Evolutionary conservation across 768 basidiomycete genomes (phyloP), one percentile per base, ranked within the genome.

Genomic region (Tylopilus sp.): DNA sequence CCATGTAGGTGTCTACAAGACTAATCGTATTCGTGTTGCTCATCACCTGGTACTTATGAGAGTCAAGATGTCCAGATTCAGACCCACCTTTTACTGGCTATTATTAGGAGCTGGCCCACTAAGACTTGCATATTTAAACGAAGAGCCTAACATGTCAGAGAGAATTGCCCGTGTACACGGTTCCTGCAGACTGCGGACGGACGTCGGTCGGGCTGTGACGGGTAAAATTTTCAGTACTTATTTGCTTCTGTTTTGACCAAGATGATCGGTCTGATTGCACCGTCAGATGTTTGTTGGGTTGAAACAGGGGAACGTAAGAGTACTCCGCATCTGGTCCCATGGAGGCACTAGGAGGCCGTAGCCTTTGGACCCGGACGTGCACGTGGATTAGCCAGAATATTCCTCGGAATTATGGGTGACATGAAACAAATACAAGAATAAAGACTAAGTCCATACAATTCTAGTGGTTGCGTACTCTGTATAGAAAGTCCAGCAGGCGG

Each of bases 1-100:
- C 87, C 89, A 89, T 81, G 72, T 68, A 57, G 57, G 57, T 63
- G 86, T 91, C 91, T 91, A 86, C 71, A 92, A 92, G 90, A 95
- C 91, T 94, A 95, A 95, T 94, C 92, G 86, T 67, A 78, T 79
- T 72, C 79, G 72, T 71, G 71, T 73, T 81, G 78, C 79, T 83
- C 86, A 84, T 79, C 73, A 72, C 48, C 16, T 52, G 55, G 57
- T 52, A 30, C 21, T 10, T n/a, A n/a, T n/a, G 34, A 2, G n/a
- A 42, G 50, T 37, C 36, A 31, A 46, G 13, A 19, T 14, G 28
- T 29, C 24, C 3, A 10, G 16, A 52, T 46, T 28, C 17, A 45
- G 36, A 56, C 62, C 19, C 42, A 65, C 64, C 54, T 45, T 45
- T 49, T 36, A 16, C 19, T 6, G 4, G 19, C 8, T 3, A 26